Evolutionary conservation across 352 stramenopile species (phyloP), one percentile per base, ranked within the genome.

Genomic region (Phytophthora ohioensis): DNA sequence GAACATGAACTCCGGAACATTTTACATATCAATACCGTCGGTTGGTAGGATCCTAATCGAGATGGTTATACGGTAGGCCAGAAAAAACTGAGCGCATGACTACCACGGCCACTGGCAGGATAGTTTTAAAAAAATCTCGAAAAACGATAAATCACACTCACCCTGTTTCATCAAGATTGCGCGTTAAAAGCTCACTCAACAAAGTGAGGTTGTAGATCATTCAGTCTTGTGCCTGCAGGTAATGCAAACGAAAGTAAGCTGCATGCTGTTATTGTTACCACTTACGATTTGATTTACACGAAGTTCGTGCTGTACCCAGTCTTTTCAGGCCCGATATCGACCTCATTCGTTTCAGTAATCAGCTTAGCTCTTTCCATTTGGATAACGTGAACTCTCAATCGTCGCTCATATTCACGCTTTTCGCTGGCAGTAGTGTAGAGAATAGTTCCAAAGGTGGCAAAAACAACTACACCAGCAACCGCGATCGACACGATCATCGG

Each of bases 231-330:
- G 21, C 21, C 21, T 27, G 21, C 21, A 27, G 21, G 21, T 27
- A 27, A 27, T 27, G 21, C 21, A 27, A 27, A 27, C 21, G 21
- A 27, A 27, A 27, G 21, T 27, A 27, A 27, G 21, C 21, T 27
- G 21, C 21, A 27, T 27, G 1, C 21, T 27, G 21, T 27, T 27
- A 27, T 12, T 4, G 38, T 43, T 43, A n/a, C 12, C 1, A n/a
- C 4, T 43, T 12, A 10, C 2, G 38, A 43, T 10, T 43, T 43
- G 39, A 10, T 13, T 45, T 45, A 45, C 2, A 65, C 57, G 43
- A 66, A 66, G 36, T 66, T 58, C 4, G 58, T 66, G 36, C 58
- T 66, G 58, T 66, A 66, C 5, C 13, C 45, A 30, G 38, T 17
- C 21, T 66, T 65, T 32, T 65, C 57, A 2, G 45, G 43, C 1